Conservation (phyloP, 176 grass and related monocot species). For the Aegilops umbellulata region DNA sequence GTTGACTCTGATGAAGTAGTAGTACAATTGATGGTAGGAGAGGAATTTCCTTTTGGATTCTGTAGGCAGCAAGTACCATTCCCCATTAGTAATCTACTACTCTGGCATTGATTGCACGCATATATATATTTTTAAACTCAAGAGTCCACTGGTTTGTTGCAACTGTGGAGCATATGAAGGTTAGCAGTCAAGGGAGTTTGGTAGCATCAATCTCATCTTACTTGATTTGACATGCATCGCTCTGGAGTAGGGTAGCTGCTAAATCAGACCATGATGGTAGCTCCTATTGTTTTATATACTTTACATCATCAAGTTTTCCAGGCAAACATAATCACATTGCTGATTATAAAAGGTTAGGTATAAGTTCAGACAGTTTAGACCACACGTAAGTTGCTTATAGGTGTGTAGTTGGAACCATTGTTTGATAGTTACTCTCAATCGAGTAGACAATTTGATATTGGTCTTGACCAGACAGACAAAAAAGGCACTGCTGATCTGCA, state of each 20-base stretch:
- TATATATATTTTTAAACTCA: background rate
- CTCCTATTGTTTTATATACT: background rate
- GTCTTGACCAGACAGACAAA: slow-evolving; percentile 3
- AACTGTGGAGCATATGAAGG: background rate
- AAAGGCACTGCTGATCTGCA: background rate
- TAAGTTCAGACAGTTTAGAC: slow-evolving; percentile 10
- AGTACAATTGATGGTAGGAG: background rate
- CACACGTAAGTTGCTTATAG: background rate
- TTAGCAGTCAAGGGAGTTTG: background rate
- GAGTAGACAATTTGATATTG: background rate
- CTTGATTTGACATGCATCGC: background rate
- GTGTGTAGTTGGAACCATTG: background rate
- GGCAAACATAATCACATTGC: background rate
- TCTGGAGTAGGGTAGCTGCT: background rate
- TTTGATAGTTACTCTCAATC: background rate
- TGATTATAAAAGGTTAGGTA: background rate
- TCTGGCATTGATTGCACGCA: background rate
- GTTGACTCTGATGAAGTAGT: slow-evolving; percentile 1
- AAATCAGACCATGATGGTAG: background rate
- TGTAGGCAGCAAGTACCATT: background rate
- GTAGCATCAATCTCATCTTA: background rate
- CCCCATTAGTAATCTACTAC: background rate
- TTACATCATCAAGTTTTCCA: background rate
- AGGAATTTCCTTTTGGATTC: background rate
- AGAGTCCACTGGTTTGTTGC: background rate